phyloP scores from a whole-genome alignment of 768 basidiomycete species.

The Agrocybe praecox region DNA sequence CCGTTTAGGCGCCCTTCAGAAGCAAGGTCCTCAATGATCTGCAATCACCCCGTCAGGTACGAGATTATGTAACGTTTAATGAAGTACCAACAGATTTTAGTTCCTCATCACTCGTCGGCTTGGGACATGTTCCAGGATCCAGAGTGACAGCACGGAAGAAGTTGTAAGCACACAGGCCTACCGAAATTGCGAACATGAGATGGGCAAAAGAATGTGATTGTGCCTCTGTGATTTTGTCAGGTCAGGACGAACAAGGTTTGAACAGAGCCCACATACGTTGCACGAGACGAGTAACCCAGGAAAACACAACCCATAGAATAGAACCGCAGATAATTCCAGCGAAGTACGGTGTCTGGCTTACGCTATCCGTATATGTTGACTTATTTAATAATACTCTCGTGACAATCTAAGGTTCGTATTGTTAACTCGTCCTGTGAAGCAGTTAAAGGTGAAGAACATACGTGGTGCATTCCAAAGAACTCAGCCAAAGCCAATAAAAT shows the following conservation, averaged over 20 bases:
- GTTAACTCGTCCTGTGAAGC: constrained; percentile 9
- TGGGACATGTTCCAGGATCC: constrained; percentile 88
- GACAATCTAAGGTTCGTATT: constrained; percentile 55
- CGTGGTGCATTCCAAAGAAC: constrained; percentile 94
- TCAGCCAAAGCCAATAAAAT: constrained; percentile 81
- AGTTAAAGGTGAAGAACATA: constrained; percentile 37
- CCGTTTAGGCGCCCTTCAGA: constrained; percentile 89
- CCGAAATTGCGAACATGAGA: constrained; percentile 70
- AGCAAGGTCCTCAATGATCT: constrained; percentile 92
- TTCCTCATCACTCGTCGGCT: constrained; percentile 80
- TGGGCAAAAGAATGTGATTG: constrained; percentile 77
- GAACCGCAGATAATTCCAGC: constrained; percentile 87
- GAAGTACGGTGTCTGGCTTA: constrained; percentile 91
- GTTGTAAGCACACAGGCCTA: constrained; percentile 80
- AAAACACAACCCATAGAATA: constrained; percentile 84
- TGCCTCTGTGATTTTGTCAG: constrained; percentile 51
- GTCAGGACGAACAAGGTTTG: not conserved
- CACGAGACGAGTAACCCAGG: constrained; percentile 80
- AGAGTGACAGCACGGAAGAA: constrained; percentile 89
- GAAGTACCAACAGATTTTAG: constrained; percentile 73
- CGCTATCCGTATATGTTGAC: constrained; percentile 77
- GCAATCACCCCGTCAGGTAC: not conserved
- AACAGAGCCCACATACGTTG: constrained; percentile 49
- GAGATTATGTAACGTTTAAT: not conserved
- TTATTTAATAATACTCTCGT: constrained; percentile 86